A percentile compares a stretch with the other conserved stretches of the same genome.
Conservation (phyloP, 208 protist genomes). For the Vickermania spadyakhi region DNA sequence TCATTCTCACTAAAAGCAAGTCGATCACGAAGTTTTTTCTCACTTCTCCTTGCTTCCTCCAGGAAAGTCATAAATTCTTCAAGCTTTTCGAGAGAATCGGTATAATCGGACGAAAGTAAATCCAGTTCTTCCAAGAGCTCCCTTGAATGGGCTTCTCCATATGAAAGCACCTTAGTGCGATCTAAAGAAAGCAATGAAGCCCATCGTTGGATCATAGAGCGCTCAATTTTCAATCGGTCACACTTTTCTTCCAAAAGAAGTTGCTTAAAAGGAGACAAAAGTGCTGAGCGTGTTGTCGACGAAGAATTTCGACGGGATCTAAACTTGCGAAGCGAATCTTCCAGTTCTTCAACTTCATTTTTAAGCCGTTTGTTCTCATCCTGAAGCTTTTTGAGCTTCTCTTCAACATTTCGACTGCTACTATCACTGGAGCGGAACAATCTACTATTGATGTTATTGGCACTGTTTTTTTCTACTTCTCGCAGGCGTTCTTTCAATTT, state of each 20-base stretch:
- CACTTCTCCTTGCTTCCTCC: conserved; percentile 32
- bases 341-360: not conserved
- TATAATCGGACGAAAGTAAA: conserved; percentile 23
- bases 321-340: not conserved
- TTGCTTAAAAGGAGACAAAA: not conserved
- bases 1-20: conserved; percentile 29
- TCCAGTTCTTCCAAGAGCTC: conserved; percentile 34
- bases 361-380: not conserved
- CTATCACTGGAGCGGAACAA: too few species aligned
- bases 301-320: not conserved
- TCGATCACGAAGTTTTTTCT: conserved; percentile 17
- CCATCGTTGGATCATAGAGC: not conserved
- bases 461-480: not conserved
- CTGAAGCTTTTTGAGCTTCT: not conserved
- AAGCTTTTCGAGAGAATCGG: conserved; percentile 32
- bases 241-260: not conserved
- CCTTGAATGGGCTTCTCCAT: conserved; percentile 16
- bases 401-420: not conserved
- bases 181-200: not conserved
- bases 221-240: not conserved
- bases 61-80: conserved; percentile 55
- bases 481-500: not conserved
- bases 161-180: not conserved
- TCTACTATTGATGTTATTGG: too few species aligned
- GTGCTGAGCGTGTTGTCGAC: not conserved